These are phyloP conservation scores for Oleoguttula mirabilis DNA, from an alignment of 495 filamentous ascomycete genomes.

Conservation along the genomic window DNA sequence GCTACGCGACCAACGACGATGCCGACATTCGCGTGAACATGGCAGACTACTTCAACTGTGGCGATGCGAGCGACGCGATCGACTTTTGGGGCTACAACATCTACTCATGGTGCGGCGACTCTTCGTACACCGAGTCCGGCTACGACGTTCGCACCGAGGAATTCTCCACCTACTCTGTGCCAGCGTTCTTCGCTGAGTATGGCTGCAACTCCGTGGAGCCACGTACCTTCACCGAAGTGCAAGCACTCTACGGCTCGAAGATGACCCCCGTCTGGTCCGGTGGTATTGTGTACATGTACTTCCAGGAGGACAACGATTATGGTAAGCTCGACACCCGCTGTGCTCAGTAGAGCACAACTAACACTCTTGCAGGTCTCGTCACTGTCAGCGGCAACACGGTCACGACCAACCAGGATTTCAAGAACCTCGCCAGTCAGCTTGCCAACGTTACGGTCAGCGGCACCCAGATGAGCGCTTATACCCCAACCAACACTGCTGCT, in stretches of 20 bases:
- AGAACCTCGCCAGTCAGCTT: constrained; percentile 57
- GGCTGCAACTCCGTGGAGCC: constrained; percentile 74
- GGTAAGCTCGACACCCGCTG: too few relatives aligned
- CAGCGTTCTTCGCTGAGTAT: constrained; percentile 96
- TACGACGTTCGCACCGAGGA: constrained; percentile 69
- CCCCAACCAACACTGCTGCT: constrained; percentile 60
- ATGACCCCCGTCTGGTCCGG: constrained; percentile 86
- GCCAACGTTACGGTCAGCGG: constrained; percentile 53
- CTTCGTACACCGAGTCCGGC: constrained; percentile 56
- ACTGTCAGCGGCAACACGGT: constrained; percentile 43
- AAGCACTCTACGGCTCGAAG: constrained; percentile 60
- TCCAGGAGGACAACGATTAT: constrained; percentile 81
- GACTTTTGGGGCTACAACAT: constrained; percentile 99
- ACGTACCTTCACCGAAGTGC: constrained; percentile 78
- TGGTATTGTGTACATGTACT: constrained; percentile 97
- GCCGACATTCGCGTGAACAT: constrained; percentile 62
- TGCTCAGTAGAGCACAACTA: too few relatives aligned
- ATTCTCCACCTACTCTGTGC: constrained; percentile 77
- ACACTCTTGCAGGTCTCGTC: constrained; percentile 51
- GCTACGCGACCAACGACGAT: constrained; percentile 92
- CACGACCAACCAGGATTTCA: constrained; percentile 60
- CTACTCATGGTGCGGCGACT: constrained; percentile 93
- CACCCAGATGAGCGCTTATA: constrained; percentile 55
- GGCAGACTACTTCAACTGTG: constrained; percentile 89
- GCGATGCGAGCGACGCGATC: constrained; percentile 48